Conservation (phyloP, 176 grass and related monocot genomes). For the Oryza brachyantha region DNA sequence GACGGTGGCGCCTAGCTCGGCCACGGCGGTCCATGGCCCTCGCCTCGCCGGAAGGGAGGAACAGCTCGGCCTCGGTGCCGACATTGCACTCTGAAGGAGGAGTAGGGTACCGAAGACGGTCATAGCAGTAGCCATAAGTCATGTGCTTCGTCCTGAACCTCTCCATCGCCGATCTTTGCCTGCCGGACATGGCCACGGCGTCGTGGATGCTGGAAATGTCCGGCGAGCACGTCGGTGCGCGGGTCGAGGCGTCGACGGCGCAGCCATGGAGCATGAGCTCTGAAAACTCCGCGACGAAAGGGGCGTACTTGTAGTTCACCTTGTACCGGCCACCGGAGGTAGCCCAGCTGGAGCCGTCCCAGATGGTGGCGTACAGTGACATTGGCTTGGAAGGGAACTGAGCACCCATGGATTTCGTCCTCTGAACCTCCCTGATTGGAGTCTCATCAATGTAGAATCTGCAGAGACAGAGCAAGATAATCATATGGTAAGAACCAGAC, state of each 20-base stretch:
- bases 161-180: conserved; percentile 19
- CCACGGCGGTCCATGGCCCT: background rate
- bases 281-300: conserved; percentile 37
- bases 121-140: conserved; percentile 36
- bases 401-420: conserved; percentile 38
- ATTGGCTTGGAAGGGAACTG: conserved; percentile 58
- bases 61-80: background rate
- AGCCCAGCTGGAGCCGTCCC: conserved; percentile 63
- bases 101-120: conserved; percentile 20
- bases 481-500: background rate
- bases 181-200: background rate
- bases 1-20: background rate
- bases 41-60: background rate
- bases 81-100: background rate
- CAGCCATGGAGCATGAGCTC: conserved; percentile 47
- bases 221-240: background rate
- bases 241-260: background rate
- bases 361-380: conserved; percentile 63
- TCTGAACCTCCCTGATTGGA: conserved; percentile 45
- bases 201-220: background rate
- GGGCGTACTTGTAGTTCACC: conserved; percentile 60
- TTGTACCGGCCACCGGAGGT: conserved; percentile 62
- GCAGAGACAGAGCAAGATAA: background rate
- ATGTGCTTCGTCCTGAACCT: conserved; percentile 17
- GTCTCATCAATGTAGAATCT: conserved; percentile 54